These are phyloP conservation scores for Fonsecaea erecta DNA, from an alignment of 2,329 filamentous ascomycete species.

Conservation along the genomic window DNA sequence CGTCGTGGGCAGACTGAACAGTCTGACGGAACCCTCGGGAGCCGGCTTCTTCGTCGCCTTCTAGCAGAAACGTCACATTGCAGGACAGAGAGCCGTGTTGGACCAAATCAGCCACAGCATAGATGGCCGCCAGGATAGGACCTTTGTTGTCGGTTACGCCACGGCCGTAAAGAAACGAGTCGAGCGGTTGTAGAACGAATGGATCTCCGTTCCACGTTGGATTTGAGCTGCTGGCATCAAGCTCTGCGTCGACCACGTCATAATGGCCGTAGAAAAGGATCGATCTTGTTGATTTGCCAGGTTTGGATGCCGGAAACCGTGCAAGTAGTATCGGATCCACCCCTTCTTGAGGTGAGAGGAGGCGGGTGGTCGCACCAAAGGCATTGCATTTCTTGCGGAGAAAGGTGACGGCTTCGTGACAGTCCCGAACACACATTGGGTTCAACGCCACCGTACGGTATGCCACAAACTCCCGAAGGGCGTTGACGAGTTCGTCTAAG, in stretches of 20 bases:
- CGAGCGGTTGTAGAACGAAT: conserved; percentile 84
- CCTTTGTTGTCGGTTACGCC: conserved; percentile 99
- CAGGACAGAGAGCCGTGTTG: conserved; percentile 82
- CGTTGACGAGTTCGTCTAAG: conserved; percentile 66
- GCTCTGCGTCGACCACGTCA: conserved; percentile 88
- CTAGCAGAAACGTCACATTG: conserved; percentile 91
- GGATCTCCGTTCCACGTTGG: conserved; percentile 81
- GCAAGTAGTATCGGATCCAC: conserved; percentile 94
- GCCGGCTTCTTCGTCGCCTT: conserved; percentile 95
- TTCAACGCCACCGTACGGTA: conserved; percentile 91
- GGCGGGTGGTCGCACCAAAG: conserved; percentile 84
- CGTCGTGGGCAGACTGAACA: conserved; percentile 75
- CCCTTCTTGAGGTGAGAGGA: conserved; percentile 78
- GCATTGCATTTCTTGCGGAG: conserved; percentile 89
- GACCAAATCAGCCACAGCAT: conserved; percentile 86
- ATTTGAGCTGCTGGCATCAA: conserved; percentile 19
- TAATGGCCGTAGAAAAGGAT: conserved; percentile 98
- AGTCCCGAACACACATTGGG: conserved; percentile 85
- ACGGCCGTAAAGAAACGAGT: conserved; percentile 91
- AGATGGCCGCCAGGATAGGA: conserved; percentile 89
- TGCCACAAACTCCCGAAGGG: conserved; percentile 81
- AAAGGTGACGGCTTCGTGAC: conserved; percentile 88
- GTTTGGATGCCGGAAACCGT: conserved; percentile 67
- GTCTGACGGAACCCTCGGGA: conserved; percentile 88
- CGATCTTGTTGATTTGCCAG: conserved; percentile 63